Conservation (phyloP, 1,139 yeast species). For the Sugiyamaella novakii region DNA sequence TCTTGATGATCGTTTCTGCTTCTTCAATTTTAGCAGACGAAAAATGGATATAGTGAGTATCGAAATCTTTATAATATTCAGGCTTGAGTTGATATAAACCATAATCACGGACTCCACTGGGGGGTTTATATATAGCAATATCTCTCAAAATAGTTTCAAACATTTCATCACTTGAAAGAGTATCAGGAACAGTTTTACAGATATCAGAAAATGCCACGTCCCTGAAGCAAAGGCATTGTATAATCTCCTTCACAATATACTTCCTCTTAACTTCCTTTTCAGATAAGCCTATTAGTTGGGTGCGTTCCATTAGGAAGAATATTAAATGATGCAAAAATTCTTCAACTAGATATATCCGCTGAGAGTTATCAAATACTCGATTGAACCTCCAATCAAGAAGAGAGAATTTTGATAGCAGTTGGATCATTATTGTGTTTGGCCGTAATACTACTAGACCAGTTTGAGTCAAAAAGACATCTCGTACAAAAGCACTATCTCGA, state of each 20-base stretch:
- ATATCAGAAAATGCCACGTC: slow-evolving; percentile 73
- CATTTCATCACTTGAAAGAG: slow-evolving; percentile 63
- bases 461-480: slow-evolving; percentile 77
- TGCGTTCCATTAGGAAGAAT: slow-evolving; percentile 67
- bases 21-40: slow-evolving; percentile 80
- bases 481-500: slow-evolving; percentile 76
- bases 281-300: slow-evolving; percentile 55
- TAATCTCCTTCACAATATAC: slow-evolving; percentile 66
- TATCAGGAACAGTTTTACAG: slow-evolving; percentile 72
- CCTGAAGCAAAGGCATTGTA: slow-evolving; percentile 77
- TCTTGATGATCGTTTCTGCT: slow-evolving; percentile 58
- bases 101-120: slow-evolving; percentile 62
- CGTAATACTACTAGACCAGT: slow-evolving; percentile 59
- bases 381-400: slow-evolving; percentile 44
- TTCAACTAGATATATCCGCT: slow-evolving; percentile 66
- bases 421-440: slow-evolving; percentile 59
- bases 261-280: slow-evolving; percentile 55
- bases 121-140: slow-evolving; percentile 63
- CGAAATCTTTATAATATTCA: slow-evolving; percentile 56
- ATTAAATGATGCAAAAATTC: slow-evolving; percentile 76
- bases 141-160: slow-evolving; percentile 69
- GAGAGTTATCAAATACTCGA: slow-evolving; percentile 46
- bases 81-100: slow-evolving; percentile 73
- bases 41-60: slow-evolving; percentile 82
- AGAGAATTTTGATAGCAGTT: slow-evolving; percentile 51